phyloP scores from a whole-genome alignment of 2,329 filamentous ascomycete genomes.

The Fusarium graminum region DNA sequence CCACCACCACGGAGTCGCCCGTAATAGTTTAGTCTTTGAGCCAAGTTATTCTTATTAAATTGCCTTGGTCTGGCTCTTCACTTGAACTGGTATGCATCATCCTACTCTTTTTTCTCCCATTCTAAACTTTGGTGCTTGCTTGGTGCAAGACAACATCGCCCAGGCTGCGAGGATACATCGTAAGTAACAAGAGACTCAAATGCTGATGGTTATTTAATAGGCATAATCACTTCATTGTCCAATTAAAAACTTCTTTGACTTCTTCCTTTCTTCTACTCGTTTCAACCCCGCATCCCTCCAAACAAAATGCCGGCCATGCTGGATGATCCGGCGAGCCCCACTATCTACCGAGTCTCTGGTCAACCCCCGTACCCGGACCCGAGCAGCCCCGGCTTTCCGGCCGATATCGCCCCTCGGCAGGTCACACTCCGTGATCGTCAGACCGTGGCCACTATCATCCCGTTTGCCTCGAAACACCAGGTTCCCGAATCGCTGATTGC shows the following conservation, averaged over 20 bases:
- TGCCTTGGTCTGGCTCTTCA: conserved; percentile 14
- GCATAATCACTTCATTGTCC: conserved; percentile 2
- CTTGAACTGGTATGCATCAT: conserved; percentile 34
- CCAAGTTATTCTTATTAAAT: conserved; percentile 35
- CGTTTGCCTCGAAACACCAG: conserved; percentile 80
- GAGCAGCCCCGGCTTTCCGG: conserved; percentile 72
- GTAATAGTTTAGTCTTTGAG: conserved; percentile 40
- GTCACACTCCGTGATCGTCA: conserved; percentile 87
- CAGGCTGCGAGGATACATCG: conserved; percentile 12
- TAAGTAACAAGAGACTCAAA: conserved; percentile 13
- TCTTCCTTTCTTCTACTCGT: conserved; percentile 1
- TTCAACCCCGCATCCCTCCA: conserved; percentile 19
- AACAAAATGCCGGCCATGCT: conserved; percentile 80
- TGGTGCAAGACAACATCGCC: conserved; percentile 33
- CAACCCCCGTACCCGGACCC: conserved; percentile 74
- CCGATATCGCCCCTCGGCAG: conserved; percentile 77
- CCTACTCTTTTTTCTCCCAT: conserved; percentile 11
- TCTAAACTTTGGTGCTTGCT: conserved; percentile 32
- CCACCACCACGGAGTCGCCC: conserved; percentile 33
- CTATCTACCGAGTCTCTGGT: conserved; percentile 78
- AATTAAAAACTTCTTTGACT: conserved; percentile 19
- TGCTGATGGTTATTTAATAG: conserved; percentile 26
- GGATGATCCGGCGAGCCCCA: conserved; percentile 79
- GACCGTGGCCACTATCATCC: conserved; percentile 85
- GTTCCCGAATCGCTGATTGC: conserved; percentile 80